phyloP scores from a whole-genome alignment of 2,329 filamentous ascomycete species.

The Penicillium griseofulvum region DNA sequence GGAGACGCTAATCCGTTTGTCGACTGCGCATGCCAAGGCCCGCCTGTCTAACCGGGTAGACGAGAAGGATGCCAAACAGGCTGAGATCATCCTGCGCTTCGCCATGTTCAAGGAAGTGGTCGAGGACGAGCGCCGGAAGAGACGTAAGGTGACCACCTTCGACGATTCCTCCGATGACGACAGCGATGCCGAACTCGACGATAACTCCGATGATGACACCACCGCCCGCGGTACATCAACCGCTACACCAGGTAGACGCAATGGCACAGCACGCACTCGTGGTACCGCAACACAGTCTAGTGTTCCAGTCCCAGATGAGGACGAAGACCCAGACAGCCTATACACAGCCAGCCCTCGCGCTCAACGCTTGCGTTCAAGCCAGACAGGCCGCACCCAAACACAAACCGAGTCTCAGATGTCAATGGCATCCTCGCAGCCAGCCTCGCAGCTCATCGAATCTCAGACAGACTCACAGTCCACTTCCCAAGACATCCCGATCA shows the following conservation, averaged over 20 bases:
- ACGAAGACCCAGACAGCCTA: conserved; percentile 52
- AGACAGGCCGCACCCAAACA: conserved; percentile 41
- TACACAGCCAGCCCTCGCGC: conserved; percentile 53
- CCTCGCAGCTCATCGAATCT: conserved; percentile 64
- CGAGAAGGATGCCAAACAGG: conserved; percentile 80
- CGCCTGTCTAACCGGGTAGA: conserved; percentile 85
- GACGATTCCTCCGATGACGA: conserved; percentile 58
- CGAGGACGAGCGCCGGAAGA: conserved; percentile 72
- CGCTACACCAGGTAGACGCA: conserved; percentile 30
- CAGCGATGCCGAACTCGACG: conserved; percentile 41
- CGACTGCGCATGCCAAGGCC: conserved; percentile 92
- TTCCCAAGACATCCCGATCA: conserved; percentile 41
- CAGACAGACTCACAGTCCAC: conserved; percentile 44
- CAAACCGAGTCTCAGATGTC: conserved; percentile 58
- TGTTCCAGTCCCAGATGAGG: conserved; percentile 49
- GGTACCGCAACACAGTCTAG: conserved; percentile 38
- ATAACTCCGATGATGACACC: conserved; percentile 28
- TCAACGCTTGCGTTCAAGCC: conserved; percentile 35
- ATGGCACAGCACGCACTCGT: conserved; percentile 32
- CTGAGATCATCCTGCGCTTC: conserved; percentile 86
- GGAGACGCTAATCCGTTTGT: conserved; percentile 95
- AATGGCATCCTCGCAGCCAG: conserved; percentile 75
- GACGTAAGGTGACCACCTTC: conserved; percentile 70
- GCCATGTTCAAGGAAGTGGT: conserved; percentile 97
- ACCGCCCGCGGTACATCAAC: conserved; percentile 24